Conservation (phyloP, 306 rosid species). For the Corylus heterophylla region DNA sequence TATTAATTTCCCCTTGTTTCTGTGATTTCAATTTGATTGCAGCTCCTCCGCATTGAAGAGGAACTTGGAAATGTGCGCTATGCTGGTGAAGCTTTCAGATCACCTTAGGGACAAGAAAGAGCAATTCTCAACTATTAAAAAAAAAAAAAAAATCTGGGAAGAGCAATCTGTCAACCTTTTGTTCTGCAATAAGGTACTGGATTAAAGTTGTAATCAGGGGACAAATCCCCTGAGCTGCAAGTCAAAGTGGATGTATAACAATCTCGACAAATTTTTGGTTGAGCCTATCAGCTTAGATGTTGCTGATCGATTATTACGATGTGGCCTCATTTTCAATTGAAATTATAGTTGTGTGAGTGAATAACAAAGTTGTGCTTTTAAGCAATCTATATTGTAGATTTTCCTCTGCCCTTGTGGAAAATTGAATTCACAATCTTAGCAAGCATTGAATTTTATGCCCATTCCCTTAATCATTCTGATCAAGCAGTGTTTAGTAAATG, state of each 20-base stretch:
- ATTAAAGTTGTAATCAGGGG: not conserved
- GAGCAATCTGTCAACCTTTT: not conserved
- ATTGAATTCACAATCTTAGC: not conserved
- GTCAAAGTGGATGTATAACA: not conserved
- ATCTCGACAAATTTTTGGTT: constrained; percentile 6
- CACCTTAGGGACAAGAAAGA: constrained; percentile 45
- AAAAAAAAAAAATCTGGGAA: not conserved
- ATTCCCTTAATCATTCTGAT: no score
- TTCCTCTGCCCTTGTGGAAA: not conserved
- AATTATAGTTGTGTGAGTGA: constrained; percentile 9
- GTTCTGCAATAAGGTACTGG: not conserved
- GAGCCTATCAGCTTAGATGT: constrained; percentile 12
- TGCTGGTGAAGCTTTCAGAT: constrained; percentile 92
- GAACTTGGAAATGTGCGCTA: constrained; percentile 89
- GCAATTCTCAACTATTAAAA: not conserved
- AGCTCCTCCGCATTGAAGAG: constrained; percentile 98
- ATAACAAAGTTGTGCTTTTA: constrained; percentile 14
- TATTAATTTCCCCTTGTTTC: constrained; percentile 3
- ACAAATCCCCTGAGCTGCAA: not conserved
- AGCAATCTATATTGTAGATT: not conserved
- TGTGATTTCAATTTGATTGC: constrained; percentile 35
- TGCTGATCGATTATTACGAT: not conserved
- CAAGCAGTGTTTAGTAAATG: no score
- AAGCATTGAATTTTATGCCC: not conserved
- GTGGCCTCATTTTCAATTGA: not conserved